These are phyloP conservation scores for Phytopythium sindhum DNA, from an alignment of 352 stramenopile species.

Conservation along the genomic window DNA sequence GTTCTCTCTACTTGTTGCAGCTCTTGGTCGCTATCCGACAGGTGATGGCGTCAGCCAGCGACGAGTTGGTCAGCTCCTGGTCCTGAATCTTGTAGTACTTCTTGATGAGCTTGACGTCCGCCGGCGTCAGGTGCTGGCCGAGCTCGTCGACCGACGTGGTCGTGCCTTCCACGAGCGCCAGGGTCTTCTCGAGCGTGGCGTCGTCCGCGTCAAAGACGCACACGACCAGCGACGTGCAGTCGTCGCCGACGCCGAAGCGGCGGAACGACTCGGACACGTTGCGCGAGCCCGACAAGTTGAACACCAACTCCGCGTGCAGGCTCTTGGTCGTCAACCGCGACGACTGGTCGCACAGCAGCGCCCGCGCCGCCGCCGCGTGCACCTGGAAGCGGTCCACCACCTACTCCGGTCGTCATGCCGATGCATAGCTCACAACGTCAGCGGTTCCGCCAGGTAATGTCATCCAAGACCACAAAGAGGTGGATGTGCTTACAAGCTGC, in stretches of 20 bases:
- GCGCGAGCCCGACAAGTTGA: slow-evolving; percentile 80
- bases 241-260: slow-evolving; percentile 63
- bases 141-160: slow-evolving; percentile 41
- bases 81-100: slow-evolving; percentile 88
- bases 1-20: slow-evolving; percentile 65
- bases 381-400: slow-evolving; percentile 76
- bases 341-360: slow-evolving; percentile 61
- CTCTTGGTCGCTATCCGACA: slow-evolving; percentile 88
- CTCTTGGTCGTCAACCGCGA: slow-evolving; percentile 65
- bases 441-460: neutral
- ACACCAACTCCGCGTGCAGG: slow-evolving; percentile 80
- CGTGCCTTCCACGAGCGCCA: slow-evolving; percentile 52
- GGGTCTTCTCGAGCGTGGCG: slow-evolving; percentile 23
- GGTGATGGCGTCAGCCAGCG: slow-evolving; percentile 62
- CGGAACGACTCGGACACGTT: slow-evolving; percentile 84
- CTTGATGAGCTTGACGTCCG: slow-evolving; percentile 54
- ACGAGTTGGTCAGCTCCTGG: slow-evolving; percentile 57
- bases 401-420: slow-evolving; percentile 22
- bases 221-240: slow-evolving; percentile 57
- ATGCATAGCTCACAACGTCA: slow-evolving; percentile 3
- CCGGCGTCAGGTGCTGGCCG: slow-evolving; percentile 39
- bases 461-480: neutral
- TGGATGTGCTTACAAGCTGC: slow-evolving; percentile 35
- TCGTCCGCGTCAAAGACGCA: slow-evolving; percentile 75
- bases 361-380: slow-evolving; percentile 63